Conservation (phyloP, 108 stramenopile genomes). For the Discostella stelligeroides region DNA sequence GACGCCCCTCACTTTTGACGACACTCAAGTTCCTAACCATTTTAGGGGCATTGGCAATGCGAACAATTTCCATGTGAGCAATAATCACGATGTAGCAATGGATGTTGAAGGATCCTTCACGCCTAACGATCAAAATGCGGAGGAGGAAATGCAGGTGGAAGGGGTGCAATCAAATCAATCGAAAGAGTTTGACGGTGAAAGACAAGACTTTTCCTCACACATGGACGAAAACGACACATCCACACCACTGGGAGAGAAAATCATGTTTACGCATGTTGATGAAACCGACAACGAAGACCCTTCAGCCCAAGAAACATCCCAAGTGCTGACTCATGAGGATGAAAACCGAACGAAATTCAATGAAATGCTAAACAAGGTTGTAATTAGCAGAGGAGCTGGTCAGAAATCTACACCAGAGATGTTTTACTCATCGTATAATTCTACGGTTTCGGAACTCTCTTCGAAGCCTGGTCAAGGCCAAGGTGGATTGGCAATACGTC, state of each 20-base stretch:
- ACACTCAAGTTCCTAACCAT: conserved; percentile 6
- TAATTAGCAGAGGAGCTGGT: not conserved
- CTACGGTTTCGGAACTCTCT: no score
- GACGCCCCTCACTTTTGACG: conserved; percentile 8
- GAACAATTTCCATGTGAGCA: not conserved
- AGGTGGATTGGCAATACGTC: not conserved
- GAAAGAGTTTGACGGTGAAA: not conserved
- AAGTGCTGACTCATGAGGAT: not conserved
- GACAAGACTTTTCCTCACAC: not conserved
- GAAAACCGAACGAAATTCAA: conserved; percentile 5
- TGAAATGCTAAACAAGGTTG: not conserved
- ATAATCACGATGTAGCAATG: not conserved
- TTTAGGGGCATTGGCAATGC: not conserved
- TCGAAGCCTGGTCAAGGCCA: not conserved
- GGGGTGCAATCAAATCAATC: not conserved
- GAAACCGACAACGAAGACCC: no score
- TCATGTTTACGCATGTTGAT: no score
- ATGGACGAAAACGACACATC: not conserved
- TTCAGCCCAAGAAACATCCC: not conserved
- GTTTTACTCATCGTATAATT: no score
- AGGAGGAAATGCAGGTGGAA: no score
- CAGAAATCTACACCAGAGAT: no score
- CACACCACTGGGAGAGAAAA: no score
- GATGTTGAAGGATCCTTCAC: not conserved
- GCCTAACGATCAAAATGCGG: no score